phyloP scores from a whole-genome alignment of 352 stramenopile species.

The Phytophthora crassamura region DNA sequence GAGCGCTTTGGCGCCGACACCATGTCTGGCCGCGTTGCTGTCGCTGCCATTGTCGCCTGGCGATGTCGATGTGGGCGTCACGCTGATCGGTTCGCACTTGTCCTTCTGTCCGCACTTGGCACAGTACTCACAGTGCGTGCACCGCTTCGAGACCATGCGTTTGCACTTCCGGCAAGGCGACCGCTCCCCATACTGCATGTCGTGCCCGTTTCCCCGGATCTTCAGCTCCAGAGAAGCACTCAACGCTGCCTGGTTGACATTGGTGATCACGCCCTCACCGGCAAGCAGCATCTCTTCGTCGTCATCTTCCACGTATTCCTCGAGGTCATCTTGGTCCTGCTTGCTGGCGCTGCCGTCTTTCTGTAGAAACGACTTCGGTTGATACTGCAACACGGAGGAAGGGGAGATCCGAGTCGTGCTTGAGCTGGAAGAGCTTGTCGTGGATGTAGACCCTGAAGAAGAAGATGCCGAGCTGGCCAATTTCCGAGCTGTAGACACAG shows the following conservation, averaged over 20 bases:
- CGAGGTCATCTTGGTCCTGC: slow-evolving; percentile 57
- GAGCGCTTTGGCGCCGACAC: slow-evolving; percentile 38
- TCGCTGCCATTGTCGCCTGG: slow-evolving; percentile 7
- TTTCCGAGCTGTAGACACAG: slow-evolving; percentile 22
- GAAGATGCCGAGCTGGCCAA: slow-evolving; percentile 14
- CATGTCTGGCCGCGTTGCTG: slow-evolving; percentile 16
- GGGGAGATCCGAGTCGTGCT: slow-evolving; percentile 22
- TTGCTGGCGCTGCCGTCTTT: slow-evolving; percentile 38
- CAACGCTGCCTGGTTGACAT: slow-evolving; percentile 71
- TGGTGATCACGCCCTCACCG: slow-evolving; percentile 74
- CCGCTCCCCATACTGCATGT: slow-evolving; percentile 78
- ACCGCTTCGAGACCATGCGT: slow-evolving; percentile 82
- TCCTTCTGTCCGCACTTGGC: slow-evolving; percentile 82
- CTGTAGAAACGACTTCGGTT: slow-evolving; percentile 79
- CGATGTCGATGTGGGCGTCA: slow-evolving; percentile 15
- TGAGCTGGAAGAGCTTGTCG: slow-evolving; percentile 21
- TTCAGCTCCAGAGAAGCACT: slow-evolving; percentile 78
- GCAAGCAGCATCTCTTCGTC: slow-evolving; percentile 64
- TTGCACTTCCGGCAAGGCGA: slow-evolving; percentile 70
- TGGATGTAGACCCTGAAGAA: slow-evolving; percentile 14
- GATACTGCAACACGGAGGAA: slow-evolving; percentile 69
- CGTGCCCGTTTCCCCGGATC: slow-evolving; percentile 71
- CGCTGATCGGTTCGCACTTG: slow-evolving; percentile 51
- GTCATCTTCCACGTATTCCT: slow-evolving; percentile 74
- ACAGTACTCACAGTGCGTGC: slow-evolving; percentile 66